These are phyloP conservation scores for Xylaria sp. DNA, from an alignment of 2,329 filamentous ascomycete species.

Conservation along the genomic window DNA sequence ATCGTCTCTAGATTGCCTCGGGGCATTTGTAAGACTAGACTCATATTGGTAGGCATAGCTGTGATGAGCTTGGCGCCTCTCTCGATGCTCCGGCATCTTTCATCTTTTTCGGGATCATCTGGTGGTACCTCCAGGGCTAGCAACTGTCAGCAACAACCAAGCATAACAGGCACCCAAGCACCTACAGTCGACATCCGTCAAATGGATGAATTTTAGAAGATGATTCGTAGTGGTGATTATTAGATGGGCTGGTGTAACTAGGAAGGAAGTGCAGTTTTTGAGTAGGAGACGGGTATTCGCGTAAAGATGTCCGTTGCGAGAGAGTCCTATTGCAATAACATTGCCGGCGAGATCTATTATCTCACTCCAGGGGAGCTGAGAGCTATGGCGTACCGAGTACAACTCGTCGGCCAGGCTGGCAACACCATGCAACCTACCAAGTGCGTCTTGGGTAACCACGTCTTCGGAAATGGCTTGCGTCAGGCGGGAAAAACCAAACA, in stretches of 20 bases:
- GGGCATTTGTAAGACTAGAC: slow-evolving; percentile 91
- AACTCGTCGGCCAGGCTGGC: slow-evolving; percentile 48
- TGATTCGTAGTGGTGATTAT: slow-evolving; percentile 94
- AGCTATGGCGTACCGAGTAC: slow-evolving; percentile 54
- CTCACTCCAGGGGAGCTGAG: slow-evolving; percentile 64
- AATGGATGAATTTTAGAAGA: slow-evolving; percentile 91
- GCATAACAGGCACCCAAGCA: slow-evolving; percentile 18
- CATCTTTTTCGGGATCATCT: slow-evolving; percentile 91
- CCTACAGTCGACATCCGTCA: slow-evolving; percentile 73
- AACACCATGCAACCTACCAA: slow-evolving; percentile 58
- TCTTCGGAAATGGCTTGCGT: slow-evolving; percentile 46
- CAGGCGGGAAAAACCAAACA: slow-evolving; percentile 47
- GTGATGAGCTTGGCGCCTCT: slow-evolving; percentile 87
- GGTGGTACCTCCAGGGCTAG: slow-evolving; percentile 81
- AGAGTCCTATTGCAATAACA: slow-evolving; percentile 69
- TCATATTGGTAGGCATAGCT: slow-evolving; percentile 87
- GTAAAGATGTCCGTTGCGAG: slow-evolving; percentile 80
- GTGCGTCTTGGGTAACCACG: slow-evolving; percentile 56
- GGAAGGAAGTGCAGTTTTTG: slow-evolving; percentile 92
- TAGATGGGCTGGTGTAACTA: slow-evolving; percentile 82
- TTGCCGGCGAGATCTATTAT: slow-evolving; percentile 55
- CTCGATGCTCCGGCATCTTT: slow-evolving; percentile 91
- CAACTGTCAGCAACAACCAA: slow-evolving; percentile 9
- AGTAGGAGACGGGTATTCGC: slow-evolving; percentile 78
- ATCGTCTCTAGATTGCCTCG: slow-evolving; percentile 96